Evolutionary conservation across 179 eudicot genomes (phyloP).

Genomic region (Camellia oleifera): DNA sequence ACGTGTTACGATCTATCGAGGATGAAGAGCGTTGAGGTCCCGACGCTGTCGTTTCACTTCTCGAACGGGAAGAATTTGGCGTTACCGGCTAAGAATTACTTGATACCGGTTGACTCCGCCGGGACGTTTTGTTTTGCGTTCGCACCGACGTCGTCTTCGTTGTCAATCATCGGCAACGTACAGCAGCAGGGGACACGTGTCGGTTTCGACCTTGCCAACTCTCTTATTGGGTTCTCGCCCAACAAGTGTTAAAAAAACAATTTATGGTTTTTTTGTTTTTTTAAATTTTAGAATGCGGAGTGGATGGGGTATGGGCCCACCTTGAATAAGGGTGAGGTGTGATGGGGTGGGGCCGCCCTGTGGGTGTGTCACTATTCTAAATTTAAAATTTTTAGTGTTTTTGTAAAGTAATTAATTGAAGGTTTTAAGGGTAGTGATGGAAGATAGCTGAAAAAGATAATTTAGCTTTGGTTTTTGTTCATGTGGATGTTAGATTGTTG

Average conservation of each 20-base stretch:
- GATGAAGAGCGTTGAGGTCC: constrained; percentile 39
- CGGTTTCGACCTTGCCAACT: constrained; percentile 33
- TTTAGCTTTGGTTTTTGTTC: no score
- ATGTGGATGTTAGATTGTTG: background rate
- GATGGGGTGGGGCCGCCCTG: background rate
- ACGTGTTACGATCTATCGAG: constrained; percentile 51
- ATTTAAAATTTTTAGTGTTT: background rate
- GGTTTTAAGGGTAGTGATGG: background rate
- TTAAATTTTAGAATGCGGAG: background rate
- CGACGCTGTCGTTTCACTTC: constrained; percentile 50
- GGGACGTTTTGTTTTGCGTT: constrained; percentile 54
- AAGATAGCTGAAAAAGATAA: background rate
- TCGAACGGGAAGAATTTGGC: constrained; percentile 33
- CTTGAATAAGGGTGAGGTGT: background rate
- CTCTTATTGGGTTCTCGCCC: constrained; percentile 43
- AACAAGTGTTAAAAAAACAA: constrained; percentile 21
- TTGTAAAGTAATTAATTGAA: background rate
- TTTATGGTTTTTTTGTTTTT: background rate
- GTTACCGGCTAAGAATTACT: constrained; percentile 42
- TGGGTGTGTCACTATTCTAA: background rate
- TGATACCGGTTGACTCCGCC: constrained; percentile 48
- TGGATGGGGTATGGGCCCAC: background rate
- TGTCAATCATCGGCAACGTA: constrained; percentile 52
- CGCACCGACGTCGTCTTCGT: constrained; percentile 40
- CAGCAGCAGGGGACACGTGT: constrained; percentile 58